Evolutionary conservation across 2,329 filamentous ascomycete genomes (phyloP).

Genomic region (Cladosporium colombiae): DNA sequence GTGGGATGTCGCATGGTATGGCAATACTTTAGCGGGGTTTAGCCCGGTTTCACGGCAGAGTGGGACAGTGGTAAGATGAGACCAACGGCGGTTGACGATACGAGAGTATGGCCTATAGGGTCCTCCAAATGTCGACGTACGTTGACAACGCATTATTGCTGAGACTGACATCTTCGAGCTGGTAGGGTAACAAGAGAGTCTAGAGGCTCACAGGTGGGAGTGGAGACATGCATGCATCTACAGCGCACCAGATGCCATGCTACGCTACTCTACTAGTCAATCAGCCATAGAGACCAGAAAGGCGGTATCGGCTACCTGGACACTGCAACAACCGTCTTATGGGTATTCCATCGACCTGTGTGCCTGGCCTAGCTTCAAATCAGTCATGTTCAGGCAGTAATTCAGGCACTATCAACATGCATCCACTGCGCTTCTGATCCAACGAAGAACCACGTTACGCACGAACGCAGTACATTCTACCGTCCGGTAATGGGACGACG

Average conservation of each 20-base stretch:
- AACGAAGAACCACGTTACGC: neutral
- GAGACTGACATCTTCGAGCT: neutral
- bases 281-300: neutral
- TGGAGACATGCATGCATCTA: neutral
- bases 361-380: neutral
- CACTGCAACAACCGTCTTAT: neutral
- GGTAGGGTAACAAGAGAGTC: neutral
- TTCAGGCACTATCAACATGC: neutral
- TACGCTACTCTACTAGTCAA: neutral
- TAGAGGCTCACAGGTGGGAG: neutral
- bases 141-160: neutral
- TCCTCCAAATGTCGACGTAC: neutral
- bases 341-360: neutral
- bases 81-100: neutral
- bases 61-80: neutral
- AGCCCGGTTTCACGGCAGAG: slow-evolving; percentile 13
- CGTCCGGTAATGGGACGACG: neutral
- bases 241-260: neutral
- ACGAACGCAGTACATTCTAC: neutral
- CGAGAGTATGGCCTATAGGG: neutral
- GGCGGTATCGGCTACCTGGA: neutral
- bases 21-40: slow-evolving; percentile 12
- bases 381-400: neutral
- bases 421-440: too few relatives aligned
- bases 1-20: slow-evolving; percentile 17